Base-by-base conservation (phyloP, 257 asterid genomes). In the Orobanche coerulescens region DNA sequence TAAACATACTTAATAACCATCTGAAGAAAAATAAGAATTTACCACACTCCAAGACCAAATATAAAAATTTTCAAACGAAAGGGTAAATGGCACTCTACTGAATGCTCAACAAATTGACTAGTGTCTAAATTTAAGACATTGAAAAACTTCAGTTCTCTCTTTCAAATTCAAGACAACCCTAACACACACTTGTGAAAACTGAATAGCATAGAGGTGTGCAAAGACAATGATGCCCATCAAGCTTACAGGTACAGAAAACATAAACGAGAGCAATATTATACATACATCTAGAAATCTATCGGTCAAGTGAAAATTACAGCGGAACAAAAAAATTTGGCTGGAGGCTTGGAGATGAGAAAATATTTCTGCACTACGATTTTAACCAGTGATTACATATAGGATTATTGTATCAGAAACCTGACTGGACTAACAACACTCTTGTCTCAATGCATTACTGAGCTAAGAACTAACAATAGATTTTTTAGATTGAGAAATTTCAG, bases 21-120 rank as follows among this genome's bases (percentile, higher is more conserved):
- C 42, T 13, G 47, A 3, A 49, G 25, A 47, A 42, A 64, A 42
- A 14, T 43, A 49, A 18, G 20, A 44, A 40, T 47, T 14, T n/a
- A 18, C 23, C 44, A 50, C 8, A 57, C 44, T 24, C 36, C 28
- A 50, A 39, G 42, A 28, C 52, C 62, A 12, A 34, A 43, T 61
- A 18, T 46, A 39, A 39, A 61, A 58, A 2, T 31, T 48, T 19
- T n/a, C 14, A n/a, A 14, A 25, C 22, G 39, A 16, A 12, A 19
- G 52, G n/a, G 51, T 1, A 16, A 46, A 47, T 15, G 4, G 44
- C 23, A 47, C 28, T 44, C 9, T 48, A 69, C 46, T 18, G 0
- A 12, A 8, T 36, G 55, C 44, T 36, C 26, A 36, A 50, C 60
- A 71, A 71, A 50, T 58, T 49, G 60, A 55, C 51, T 42, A 26